Evolutionary conservation across 169 alveolate species (phyloP), one percentile per base, ranked within the genome.

Genomic region (Babesia bovis): DNA sequence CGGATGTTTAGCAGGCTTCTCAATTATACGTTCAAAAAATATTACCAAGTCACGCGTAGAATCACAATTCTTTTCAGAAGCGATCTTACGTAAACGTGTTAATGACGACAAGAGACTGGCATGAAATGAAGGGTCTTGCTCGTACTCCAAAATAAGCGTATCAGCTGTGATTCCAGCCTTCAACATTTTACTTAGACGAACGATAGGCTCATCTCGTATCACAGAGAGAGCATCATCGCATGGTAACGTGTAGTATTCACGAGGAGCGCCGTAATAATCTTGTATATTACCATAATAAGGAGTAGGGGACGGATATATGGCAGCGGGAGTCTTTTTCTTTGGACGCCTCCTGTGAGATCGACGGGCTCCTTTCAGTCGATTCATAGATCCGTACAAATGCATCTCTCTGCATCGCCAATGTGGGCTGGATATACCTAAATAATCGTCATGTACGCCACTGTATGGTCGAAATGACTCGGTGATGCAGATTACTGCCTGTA

Each of bases 261-360:
- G 83, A 0, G 88, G 88, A 13, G 88, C 76, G 10, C 88, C 88
- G 49, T 59, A 81, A 40, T 81, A 68, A 59, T 81, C 85, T 26
- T 81, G 83, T 2, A 63, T 75, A 33, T 81, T 71, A 5, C 84
- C 84, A 52, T 81, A 81, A 57, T 81, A 81, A 21, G 67, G 68
- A 10, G 88, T 69, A 10, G 88, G 88, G 0, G 88, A 81, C 1
- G 88, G 84, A 53, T 81, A 81, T 25, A 81, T 65, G n/a, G 60
- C 49, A 23, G 84, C 58, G 32, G 88, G 84, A 2, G 68, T 56
- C n/a, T 53, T 60, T 63, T 81, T 81, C 66, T 71, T 69, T 23
- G 88, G 88, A 17, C 88, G 41, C 26, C 50, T 71, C 42, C 88
- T 66, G 12, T 56, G 33, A 38, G 21, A 60, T 63, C 65, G 61